phyloP scores from a whole-genome alignment of 2,329 filamentous ascomycete species.

The Pseudodiploospora longispora region DNA sequence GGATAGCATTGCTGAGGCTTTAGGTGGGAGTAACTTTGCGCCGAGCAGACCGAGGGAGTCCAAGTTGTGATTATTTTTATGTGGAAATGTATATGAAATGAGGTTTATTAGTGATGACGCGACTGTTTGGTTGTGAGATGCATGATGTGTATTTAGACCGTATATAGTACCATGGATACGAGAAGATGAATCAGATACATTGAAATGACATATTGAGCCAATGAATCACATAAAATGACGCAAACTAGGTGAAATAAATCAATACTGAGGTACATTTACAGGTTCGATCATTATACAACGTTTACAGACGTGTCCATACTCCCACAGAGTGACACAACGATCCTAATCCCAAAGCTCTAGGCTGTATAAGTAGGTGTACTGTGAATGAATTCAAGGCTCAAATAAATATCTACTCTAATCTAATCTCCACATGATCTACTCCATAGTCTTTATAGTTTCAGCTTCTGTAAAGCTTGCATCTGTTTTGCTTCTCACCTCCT shows the following conservation, averaged over 20 bases:
- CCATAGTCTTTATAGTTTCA: constrained; percentile 43
- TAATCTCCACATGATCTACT: constrained; percentile 14
- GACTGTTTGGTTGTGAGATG: neutral
- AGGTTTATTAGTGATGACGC: neutral
- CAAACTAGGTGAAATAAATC: too few species aligned
- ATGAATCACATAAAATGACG: too few species aligned
- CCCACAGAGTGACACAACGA: too few species aligned
- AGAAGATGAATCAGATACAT: too few species aligned
- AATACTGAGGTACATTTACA: too few species aligned
- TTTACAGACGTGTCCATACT: too few species aligned
- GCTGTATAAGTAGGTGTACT: neutral
- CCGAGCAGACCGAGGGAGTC: constrained; percentile 3
- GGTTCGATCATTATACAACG: too few species aligned
- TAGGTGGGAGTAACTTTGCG: constrained; percentile 36
- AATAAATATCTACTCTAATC: neutral
- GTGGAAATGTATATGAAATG: neutral
- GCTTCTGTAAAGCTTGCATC: constrained; percentile 59
- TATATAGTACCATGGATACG: neutral
- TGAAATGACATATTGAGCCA: too few species aligned
- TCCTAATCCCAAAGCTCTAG: too few species aligned
- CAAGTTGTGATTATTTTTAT: constrained; percentile 6
- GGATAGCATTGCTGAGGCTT: constrained; percentile 35
- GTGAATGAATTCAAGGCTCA: neutral
- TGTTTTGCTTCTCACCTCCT: constrained; percentile 63
- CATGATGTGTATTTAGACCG: neutral